Percentiles rank a stretch among this genome's conserved stretches.
These are phyloP conservation scores for Diplodia seriata DNA, from an alignment of 2,329 filamentous ascomycete species.

Conservation along the genomic window DNA sequence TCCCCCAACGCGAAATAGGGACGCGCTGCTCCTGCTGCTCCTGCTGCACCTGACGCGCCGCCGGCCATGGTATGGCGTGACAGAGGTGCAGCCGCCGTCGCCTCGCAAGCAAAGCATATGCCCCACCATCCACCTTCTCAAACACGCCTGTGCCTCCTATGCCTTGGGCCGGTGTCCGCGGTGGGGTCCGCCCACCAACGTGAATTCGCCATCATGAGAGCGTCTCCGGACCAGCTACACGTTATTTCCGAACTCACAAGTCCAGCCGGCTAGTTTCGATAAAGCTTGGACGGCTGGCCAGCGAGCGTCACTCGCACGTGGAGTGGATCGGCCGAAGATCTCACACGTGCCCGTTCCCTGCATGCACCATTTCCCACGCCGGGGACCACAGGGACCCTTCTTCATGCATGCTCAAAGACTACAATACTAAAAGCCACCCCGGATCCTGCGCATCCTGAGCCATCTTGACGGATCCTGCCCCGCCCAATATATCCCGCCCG, in stretches of 20 bases:
- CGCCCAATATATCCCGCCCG: not conserved
- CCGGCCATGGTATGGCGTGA: not conserved
- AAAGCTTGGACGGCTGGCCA: not conserved
- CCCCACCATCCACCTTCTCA: too few relatives aligned
- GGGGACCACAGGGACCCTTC: constrained; percentile 7
- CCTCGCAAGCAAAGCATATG: too few relatives aligned
- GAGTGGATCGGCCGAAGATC: constrained; percentile 11
- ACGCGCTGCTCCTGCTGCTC: not conserved
- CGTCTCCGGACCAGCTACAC: not conserved
- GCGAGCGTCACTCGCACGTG: constrained; percentile 1
- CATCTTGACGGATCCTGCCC: not conserved
- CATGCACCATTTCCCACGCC: not conserved
- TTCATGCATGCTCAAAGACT: not conserved
- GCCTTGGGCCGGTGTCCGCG: too few relatives aligned
- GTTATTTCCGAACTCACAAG: not conserved
- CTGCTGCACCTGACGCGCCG: not conserved
- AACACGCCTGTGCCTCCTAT: too few relatives aligned
- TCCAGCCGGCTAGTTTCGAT: constrained; percentile 1
- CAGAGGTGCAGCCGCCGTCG: too few relatives aligned
- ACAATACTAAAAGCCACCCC: not conserved
- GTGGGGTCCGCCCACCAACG: not conserved
- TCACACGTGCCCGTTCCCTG: not conserved
- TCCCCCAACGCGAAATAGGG: not conserved
- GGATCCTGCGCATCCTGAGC: not conserved
- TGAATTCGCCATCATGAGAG: not conserved